A percentile compares a stretch with the other conserved stretches of the same genome.
Conservation (phyloP, 73 alveolate species). For the Paramecium caudatum region DNA sequence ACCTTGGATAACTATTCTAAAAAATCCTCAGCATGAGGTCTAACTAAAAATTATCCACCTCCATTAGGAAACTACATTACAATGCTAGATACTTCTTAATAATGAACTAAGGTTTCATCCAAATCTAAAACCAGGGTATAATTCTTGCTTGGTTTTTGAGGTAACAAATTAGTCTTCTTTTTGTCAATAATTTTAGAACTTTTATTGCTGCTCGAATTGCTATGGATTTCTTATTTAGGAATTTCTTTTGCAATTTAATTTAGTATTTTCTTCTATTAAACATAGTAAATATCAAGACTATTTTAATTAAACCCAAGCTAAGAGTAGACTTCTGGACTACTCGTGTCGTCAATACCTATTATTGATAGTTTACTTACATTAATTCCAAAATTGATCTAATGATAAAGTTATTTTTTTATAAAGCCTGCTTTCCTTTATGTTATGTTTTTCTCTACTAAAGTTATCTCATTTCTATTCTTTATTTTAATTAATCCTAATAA, state of each 20-base stretch:
- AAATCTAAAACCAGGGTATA: conserved; percentile 15
- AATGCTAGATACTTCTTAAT: neutral
- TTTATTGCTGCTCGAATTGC: neutral
- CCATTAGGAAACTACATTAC: conserved; percentile 31
- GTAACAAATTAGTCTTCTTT: neutral
- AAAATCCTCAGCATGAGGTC: conserved; percentile 97
- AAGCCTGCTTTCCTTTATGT: neutral
- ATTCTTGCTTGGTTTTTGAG: neutral
- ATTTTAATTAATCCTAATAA: neutral
- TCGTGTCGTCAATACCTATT: conserved; percentile 70
- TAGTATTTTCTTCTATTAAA: conserved; percentile 13
- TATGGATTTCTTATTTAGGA: neutral
- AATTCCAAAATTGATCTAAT: conserved; percentile 64
- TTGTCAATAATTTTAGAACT: neutral
- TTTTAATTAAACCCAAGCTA: neutral
- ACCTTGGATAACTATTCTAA: conserved; percentile 86
- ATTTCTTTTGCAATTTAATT: neutral
- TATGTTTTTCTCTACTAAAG: neutral
- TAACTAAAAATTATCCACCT: conserved; percentile 87
- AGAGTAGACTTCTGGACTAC: conserved; percentile 4
- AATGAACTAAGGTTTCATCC: conserved; percentile 31
- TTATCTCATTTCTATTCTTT: conserved; percentile 51
- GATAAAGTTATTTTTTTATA: conserved; percentile 54
- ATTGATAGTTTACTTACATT: conserved; percentile 59
- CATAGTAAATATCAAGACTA: neutral